A percentile compares a stretch with the other conserved stretches of the same genome.
phyloP scores from a whole-genome alignment of 805 yeast genomes.

The Saccharomycopsis fermentans region DNA sequence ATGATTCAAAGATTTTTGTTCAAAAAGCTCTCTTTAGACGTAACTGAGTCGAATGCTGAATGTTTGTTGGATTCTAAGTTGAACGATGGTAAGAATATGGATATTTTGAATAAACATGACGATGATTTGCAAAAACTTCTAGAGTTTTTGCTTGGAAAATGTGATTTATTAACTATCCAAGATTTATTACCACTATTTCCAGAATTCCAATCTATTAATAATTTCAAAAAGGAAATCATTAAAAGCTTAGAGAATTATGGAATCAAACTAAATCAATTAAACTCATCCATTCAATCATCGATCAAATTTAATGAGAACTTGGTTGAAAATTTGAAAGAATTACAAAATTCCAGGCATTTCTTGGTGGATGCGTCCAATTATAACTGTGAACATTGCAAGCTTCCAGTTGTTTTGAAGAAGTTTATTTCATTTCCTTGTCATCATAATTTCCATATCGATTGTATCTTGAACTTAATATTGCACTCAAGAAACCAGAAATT shows the following conservation, averaged over 20 bases:
- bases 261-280: slow-evolving; percentile 48
- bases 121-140: slow-evolving; percentile 25
- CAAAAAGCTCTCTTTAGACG: slow-evolving; percentile 4
- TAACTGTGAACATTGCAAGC: slow-evolving; percentile 56
- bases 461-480: slow-evolving; percentile 55
- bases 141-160: slow-evolving; percentile 32
- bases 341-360: slow-evolving; percentile 23
- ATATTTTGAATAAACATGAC: slow-evolving; percentile 24
- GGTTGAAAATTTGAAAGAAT: slow-evolving; percentile 43
- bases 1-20: slow-evolving; percentile 27
- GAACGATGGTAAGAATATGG: slow-evolving; percentile 17
- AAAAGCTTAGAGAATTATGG: slow-evolving; percentile 69
- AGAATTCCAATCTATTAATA: slow-evolving; percentile 69
- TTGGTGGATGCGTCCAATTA: slow-evolving; percentile 18
- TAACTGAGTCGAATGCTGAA: slow-evolving; percentile 2
- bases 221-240: slow-evolving; percentile 76
- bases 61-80: not conserved
- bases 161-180: slow-evolving; percentile 52
- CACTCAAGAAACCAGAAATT: slow-evolving; percentile 57
- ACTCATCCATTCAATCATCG: slow-evolving; percentile 69
- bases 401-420: slow-evolving; percentile 58
- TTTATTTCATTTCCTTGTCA: slow-evolving; percentile 82
- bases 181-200: slow-evolving; percentile 82
- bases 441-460: slow-evolving; percentile 84
- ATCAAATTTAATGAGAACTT: slow-evolving; percentile 50